Conservation (phyloP, 495 filamentous ascomycete genomes). For the Hyaloscypha bicolor region DNA sequence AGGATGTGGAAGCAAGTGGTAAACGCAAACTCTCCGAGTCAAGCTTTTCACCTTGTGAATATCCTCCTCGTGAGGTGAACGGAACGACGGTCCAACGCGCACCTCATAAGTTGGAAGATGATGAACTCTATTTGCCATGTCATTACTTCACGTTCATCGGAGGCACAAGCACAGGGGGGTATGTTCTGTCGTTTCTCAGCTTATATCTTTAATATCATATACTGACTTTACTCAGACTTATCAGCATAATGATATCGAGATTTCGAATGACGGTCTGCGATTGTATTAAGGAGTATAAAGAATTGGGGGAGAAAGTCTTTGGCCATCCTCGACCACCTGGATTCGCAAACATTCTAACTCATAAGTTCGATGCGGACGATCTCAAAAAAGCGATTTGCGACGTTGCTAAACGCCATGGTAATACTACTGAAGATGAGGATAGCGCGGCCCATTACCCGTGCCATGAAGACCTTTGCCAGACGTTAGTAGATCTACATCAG, state of each 20-base stretch:
- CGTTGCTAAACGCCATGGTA: neutral
- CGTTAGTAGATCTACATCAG: neutral
- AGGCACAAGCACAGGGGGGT: neutral
- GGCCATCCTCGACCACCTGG: neutral
- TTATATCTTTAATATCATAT: neutral
- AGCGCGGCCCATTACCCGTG: neutral
- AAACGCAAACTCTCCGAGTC: neutral
- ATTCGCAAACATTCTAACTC: neutral
- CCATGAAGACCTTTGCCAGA: neutral
- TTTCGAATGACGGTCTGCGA: constrained; percentile 1
- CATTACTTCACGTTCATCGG: neutral
- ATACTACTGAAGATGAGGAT: neutral
- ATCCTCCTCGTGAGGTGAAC: too few species aligned
- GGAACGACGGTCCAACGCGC: neutral
- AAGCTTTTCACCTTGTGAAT: neutral
- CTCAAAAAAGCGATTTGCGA: neutral
- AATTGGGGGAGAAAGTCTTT: neutral
- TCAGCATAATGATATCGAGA: neutral
- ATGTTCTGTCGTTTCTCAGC: neutral
- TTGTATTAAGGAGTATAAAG: constrained; percentile 8
- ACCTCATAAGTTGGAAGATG: neutral
- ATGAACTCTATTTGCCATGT: neutral
- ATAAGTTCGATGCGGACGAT: neutral
- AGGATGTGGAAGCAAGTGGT: neutral
- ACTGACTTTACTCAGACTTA: neutral